Evolutionary conservation across 129 eudicot genomes (phyloP).

Genomic region (Lactuca saligna): DNA sequence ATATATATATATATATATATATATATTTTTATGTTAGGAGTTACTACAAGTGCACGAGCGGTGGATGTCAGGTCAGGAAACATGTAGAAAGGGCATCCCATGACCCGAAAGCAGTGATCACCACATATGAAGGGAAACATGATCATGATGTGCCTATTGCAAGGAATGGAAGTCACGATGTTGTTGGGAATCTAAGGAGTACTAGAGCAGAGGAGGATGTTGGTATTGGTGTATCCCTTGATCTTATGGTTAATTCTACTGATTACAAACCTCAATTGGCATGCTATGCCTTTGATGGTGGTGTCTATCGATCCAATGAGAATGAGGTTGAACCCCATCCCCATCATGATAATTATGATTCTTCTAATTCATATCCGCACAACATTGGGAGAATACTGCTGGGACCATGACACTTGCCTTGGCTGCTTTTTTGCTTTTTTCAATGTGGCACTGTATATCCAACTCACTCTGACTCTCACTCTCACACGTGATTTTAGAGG

Average conservation of each 20-base stretch:
- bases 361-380: no score
- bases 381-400: no score
- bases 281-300: slow-evolving; percentile 25
- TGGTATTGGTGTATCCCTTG: slow-evolving; percentile 42
- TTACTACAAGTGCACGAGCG: slow-evolving; percentile 91
- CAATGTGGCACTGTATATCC: no score
- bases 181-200: slow-evolving; percentile 31
- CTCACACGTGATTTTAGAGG: no score
- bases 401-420: no score
- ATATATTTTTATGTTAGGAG: slow-evolving; percentile 51
- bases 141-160: slow-evolving; percentile 85
- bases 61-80: slow-evolving; percentile 85
- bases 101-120: slow-evolving; percentile 93
- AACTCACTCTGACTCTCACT: no score
- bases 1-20: background rate
- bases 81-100: slow-evolving; percentile 97
- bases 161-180: slow-evolving; percentile 52
- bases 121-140: slow-evolving; percentile 96
- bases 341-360: no score
- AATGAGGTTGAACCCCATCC: no score
- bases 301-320: no score
- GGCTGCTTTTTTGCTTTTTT: no score
- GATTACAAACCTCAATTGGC: slow-evolving; percentile 34
- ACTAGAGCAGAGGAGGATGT: slow-evolving; percentile 21
- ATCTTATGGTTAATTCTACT: slow-evolving; percentile 52